A percentile compares a stretch with the other conserved stretches of the same genome.
These are phyloP conservation scores for Stentor roeselii DNA, from an alignment of 73 alveolate species.

Conservation along the genomic window DNA sequence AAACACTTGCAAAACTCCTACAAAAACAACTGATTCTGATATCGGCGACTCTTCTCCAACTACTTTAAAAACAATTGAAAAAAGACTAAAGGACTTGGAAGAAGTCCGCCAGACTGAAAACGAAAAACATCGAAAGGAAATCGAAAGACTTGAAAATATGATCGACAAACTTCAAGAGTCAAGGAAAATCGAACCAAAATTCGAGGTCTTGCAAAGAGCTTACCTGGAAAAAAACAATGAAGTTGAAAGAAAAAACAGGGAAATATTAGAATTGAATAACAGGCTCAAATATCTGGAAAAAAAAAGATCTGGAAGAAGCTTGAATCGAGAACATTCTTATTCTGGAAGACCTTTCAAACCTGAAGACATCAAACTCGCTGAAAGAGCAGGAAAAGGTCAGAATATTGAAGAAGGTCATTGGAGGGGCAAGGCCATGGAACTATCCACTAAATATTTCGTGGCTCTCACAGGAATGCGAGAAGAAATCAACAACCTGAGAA, in stretches of 20 bases:
- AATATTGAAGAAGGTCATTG: not conserved
- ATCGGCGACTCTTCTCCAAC: not conserved
- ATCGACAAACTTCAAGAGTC: not conserved
- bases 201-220: not conserved
- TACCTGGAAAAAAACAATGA: not conserved
- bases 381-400: not conserved
- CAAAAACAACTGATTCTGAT: not conserved
- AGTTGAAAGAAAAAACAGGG: not conserved
- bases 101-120: not conserved
- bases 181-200: not conserved
- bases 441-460: not conserved
- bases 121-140: not conserved
- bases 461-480: not conserved
- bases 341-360: too few relatives aligned
- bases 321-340: too few relatives aligned
- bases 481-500: not conserved
- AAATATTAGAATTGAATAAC: not conserved
- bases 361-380: too few relatives aligned
- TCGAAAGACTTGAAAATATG: not conserved
- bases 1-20: not conserved
- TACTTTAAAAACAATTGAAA: not conserved
- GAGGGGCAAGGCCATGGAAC: not conserved
- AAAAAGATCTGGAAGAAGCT: not conserved
- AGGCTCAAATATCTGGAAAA: not conserved
- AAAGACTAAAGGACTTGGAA: not conserved